Evolutionary conservation across 768 basidiomycete species (phyloP).

Genomic region (Tylopilus felleus): DNA sequence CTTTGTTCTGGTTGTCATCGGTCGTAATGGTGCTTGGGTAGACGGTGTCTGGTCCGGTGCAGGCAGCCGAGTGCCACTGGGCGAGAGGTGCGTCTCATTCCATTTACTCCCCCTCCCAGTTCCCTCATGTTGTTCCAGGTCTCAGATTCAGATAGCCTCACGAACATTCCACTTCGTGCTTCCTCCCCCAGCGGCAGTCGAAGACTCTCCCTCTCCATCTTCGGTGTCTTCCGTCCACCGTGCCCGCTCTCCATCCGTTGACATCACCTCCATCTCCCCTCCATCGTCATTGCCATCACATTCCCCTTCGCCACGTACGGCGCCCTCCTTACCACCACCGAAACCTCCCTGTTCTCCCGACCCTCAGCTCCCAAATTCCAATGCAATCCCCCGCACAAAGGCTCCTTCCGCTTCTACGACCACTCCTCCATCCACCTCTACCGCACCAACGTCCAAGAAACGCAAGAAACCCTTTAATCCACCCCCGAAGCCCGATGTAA

Average conservation of each 20-base stretch:
- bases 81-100: conserved; percentile 61
- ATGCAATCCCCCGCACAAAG: conserved; percentile 47
- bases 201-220: conserved; percentile 78
- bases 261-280: conserved; percentile 78
- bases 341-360: conserved; percentile 48
- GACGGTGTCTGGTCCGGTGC: conserved; percentile 94
- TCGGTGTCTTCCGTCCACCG: conserved; percentile 67
- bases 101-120: not conserved
- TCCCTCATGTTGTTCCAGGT: conserved; percentile 45
- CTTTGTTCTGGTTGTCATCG: conserved; percentile 86
- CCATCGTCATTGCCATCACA: conserved; percentile 77
- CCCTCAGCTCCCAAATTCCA: conserved; percentile 61
- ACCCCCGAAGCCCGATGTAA: conserved; percentile 62
- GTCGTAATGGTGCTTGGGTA: conserved; percentile 98
- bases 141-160: conserved; percentile 95
- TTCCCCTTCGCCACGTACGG: conserved; percentile 60
- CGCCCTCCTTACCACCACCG: conserved; percentile 40
- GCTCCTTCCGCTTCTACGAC: conserved; percentile 31
- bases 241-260: conserved; percentile 75
- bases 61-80: conserved; percentile 80
- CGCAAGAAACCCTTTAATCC: conserved; percentile 56
- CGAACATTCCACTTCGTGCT: conserved; percentile 96
- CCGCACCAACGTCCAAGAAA: conserved; percentile 50
- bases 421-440: conserved; percentile 3
- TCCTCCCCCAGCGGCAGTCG: conserved; percentile 78